Base-by-base conservation (phyloP, 805 yeast genomes). In the Kodamaea jinghongensis region DNA sequence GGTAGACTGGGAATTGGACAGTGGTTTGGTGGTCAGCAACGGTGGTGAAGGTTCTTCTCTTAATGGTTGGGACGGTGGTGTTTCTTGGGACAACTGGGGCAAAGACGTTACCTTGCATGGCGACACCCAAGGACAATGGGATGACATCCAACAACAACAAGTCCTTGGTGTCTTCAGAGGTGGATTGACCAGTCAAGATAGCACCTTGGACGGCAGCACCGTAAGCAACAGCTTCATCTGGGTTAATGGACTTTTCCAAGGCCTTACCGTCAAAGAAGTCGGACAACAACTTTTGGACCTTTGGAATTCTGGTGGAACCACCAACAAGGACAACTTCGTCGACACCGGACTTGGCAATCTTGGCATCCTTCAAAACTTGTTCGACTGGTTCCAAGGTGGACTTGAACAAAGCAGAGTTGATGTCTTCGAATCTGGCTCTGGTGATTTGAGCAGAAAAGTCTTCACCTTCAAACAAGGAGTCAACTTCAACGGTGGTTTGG, bases 141-240 rank as follows among this genome's bases (percentile, higher is more conserved):
- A 68, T 68, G 52, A 69, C 74, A 65, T 69, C 74, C 60, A 69
- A 68, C 59, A 69, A 68, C 62, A 69, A 69, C 58, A 69, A 67
- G 63, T 69, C 74, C 61, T 69, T 68, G 63, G 74, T 69, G 58
- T 69, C 73, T 52, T 68, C 73, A 36, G 70, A 65, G 43, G 74
- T 69, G 48, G 71, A 65, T 60, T 69, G 73, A 54, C 74, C 74
- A 50, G 74, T 68, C 57, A 69, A 67, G 64, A 69, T 68, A 53
- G 74, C 74, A 68, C 73, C 74, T 58, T 69, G 74, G 45, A 68
- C 74, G 47, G 73, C 73, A 48, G 73, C 74, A 67, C 74, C 74
- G 63, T 68, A 69, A 50, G 74, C 74, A 56, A 69, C 74, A 57
- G 74, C 74, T 61, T 69, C 74, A 64, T 69, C 74, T 41, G 74